Conservation (phyloP, 2,329 filamentous ascomycete genomes). For the Trichophyton simii region DNA sequence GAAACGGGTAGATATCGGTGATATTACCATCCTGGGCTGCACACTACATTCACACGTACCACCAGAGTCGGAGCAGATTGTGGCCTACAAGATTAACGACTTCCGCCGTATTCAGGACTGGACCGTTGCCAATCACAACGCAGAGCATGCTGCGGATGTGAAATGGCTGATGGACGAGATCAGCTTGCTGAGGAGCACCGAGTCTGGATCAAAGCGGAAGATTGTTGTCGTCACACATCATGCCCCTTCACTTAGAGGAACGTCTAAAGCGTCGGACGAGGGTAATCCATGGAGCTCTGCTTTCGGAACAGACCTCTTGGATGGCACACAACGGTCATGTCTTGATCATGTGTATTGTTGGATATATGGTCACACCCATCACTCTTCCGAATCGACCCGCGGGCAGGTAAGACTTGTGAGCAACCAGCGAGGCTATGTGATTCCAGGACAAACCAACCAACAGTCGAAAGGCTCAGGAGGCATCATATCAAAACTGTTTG, state of each 20-base stretch:
- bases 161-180: conserved; percentile 38
- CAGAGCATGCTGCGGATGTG: conserved; percentile 35
- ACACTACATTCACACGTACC: conserved; percentile 44
- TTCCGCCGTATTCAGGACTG: conserved; percentile 41
- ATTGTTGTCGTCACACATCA: conserved; percentile 45
- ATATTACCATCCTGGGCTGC: conserved; percentile 41
- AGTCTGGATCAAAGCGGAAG: not conserved
- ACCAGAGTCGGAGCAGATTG: conserved; percentile 24
- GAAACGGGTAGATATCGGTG: conserved; percentile 15
- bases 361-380: conserved; percentile 38
- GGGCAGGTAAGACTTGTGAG: conserved; percentile 27
- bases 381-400: conserved; percentile 30
- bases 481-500: conserved; percentile 8
- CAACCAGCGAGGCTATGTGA: conserved; percentile 35
- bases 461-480: conserved; percentile 7
- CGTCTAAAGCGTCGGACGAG: conserved; percentile 37
- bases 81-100: conserved; percentile 38
- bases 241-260: conserved; percentile 37
- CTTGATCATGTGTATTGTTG: conserved; percentile 18
- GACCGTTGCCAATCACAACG: conserved; percentile 39
- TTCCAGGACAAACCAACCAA: conserved; percentile 16
- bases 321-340: not conserved
- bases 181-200: conserved; percentile 7
- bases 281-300: conserved; percentile 38
- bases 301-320: conserved; percentile 23